phyloP scores from a whole-genome alignment of 768 basidiomycete species.

The Arthromyces matolae region DNA sequence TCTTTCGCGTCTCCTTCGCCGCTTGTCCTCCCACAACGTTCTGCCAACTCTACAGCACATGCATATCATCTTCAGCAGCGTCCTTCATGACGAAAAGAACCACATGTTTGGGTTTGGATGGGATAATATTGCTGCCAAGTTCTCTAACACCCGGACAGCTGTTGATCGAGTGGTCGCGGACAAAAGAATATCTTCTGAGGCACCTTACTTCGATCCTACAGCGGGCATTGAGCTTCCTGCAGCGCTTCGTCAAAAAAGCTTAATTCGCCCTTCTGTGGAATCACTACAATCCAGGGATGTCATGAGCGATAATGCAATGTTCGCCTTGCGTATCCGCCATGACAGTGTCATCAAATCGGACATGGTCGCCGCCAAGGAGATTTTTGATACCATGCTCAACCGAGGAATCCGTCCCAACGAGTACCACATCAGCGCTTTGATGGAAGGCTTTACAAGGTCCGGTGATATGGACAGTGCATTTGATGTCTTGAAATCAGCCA shows the following conservation, averaged over 20 bases:
- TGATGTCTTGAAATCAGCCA: conserved; percentile 50
- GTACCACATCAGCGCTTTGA: conserved; percentile 71
- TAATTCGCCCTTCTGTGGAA: conserved; percentile 39
- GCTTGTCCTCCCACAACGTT: conserved; percentile 36
- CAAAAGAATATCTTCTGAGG: conserved; percentile 20
- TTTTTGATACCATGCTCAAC: conserved; percentile 57
- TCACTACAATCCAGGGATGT: conserved; percentile 46
- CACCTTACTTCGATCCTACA: conserved; percentile 43
- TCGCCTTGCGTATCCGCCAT: conserved; percentile 60
- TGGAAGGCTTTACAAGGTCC: conserved; percentile 63
- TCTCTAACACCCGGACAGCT: conserved; percentile 28
- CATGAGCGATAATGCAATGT: conserved; percentile 52
- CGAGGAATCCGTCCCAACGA: conserved; percentile 69
- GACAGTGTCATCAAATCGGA: conserved; percentile 54
- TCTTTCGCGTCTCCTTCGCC: conserved; percentile 46
- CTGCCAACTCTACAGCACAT: conserved; percentile 55
- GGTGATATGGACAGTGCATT: conserved; percentile 61
- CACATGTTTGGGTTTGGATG: conserved; percentile 43
- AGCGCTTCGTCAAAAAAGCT: conserved; percentile 25
- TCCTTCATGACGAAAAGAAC: conserved; percentile 51
- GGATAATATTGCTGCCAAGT: conserved; percentile 37
- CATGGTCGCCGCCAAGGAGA: conserved; percentile 44
- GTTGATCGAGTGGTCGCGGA: conserved; percentile 13
- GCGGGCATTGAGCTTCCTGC: conserved; percentile 39
- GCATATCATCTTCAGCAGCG: conserved; percentile 48